Conservation (phyloP, 2,329 filamentous ascomycete species). For the Fusarium sp. region DNA sequence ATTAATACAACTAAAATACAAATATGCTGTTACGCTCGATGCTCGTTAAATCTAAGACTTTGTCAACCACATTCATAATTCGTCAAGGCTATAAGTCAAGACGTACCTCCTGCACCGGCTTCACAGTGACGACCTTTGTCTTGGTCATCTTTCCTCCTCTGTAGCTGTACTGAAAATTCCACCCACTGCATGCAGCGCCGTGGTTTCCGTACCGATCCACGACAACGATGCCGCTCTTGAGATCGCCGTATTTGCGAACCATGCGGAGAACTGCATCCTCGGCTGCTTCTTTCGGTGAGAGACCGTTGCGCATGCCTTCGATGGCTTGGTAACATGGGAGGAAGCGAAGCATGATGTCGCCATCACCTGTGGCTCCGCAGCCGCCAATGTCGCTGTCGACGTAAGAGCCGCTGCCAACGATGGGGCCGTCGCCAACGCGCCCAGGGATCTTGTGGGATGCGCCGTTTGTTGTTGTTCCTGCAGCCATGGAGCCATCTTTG, state of each 20-base stretch:
- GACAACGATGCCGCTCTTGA: conserved; percentile 60
- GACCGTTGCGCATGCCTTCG: conserved; percentile 59
- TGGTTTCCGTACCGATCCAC: conserved; percentile 58
- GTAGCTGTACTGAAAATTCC: conserved; percentile 63
- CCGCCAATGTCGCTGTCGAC: conserved; percentile 62
- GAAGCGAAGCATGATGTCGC: conserved; percentile 66
- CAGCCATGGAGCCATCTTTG: conserved; percentile 56
- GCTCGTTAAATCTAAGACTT: background rate
- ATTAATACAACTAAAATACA: background rate
- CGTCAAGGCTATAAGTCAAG: conserved; percentile 9
- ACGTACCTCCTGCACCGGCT: conserved; percentile 25
- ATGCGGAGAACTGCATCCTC: conserved; percentile 60
- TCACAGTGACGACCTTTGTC: conserved; percentile 54
- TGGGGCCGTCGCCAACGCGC: conserved; percentile 63
- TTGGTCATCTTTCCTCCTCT: conserved; percentile 56
- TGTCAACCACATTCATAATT: conserved; percentile 1
- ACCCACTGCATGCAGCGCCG: conserved; percentile 60
- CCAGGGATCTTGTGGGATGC: conserved; percentile 63
- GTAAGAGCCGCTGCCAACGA: conserved; percentile 63
- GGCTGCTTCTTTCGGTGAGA: conserved; percentile 57
- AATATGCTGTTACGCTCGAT: background rate
- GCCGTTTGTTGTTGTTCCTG: conserved; percentile 65
- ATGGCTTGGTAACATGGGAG: conserved; percentile 66
- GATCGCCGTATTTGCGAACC: conserved; percentile 55
- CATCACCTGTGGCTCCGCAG: conserved; percentile 65